Conservation (phyloP, 257 asterid species). For the Lavandula angustifolia region DNA sequence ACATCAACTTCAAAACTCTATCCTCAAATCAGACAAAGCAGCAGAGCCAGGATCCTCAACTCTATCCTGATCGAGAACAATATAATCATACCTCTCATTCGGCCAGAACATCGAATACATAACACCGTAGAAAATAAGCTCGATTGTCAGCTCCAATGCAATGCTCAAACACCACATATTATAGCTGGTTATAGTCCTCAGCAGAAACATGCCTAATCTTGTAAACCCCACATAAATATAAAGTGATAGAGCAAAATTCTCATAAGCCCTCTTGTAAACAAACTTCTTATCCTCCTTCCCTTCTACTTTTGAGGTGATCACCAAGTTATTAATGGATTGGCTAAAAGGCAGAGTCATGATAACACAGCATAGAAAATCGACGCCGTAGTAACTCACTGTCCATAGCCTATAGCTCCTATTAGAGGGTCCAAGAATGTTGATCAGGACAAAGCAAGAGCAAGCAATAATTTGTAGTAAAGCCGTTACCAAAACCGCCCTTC, state of each 20-base stretch:
- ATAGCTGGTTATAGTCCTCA: conserved; percentile 32
- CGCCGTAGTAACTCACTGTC: conserved; percentile 38
- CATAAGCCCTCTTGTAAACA: conserved; percentile 33
- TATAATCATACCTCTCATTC: conserved; percentile 43
- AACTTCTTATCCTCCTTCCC: conserved; percentile 39
- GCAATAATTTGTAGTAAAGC: conserved; percentile 32
- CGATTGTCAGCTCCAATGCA: conserved; percentile 40
- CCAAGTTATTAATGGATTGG: conserved; percentile 29
- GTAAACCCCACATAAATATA: conserved; percentile 37
- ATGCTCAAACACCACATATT: conserved; percentile 39
- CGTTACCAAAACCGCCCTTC: conserved; percentile 5
- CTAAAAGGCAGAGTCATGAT: conserved; percentile 35
- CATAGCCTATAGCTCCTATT: conserved; percentile 33
- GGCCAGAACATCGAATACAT: conserved; percentile 46
- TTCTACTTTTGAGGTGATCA: conserved; percentile 22
- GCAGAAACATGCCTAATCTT: conserved; percentile 40
- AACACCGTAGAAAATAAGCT: conserved; percentile 31
- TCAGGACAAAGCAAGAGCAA: conserved; percentile 29
- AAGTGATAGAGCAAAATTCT: conserved; percentile 28
- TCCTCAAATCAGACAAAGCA: conserved; percentile 5
- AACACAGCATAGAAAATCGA: conserved; percentile 38
- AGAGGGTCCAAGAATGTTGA: conserved; percentile 37
- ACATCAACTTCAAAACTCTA: conserved; percentile 19
- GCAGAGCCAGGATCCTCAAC: conserved; percentile 27
- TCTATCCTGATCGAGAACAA: conserved; percentile 33